Conservation (phyloP, 352 stramenopile species). For the Phytophthora boehmeriae region DNA sequence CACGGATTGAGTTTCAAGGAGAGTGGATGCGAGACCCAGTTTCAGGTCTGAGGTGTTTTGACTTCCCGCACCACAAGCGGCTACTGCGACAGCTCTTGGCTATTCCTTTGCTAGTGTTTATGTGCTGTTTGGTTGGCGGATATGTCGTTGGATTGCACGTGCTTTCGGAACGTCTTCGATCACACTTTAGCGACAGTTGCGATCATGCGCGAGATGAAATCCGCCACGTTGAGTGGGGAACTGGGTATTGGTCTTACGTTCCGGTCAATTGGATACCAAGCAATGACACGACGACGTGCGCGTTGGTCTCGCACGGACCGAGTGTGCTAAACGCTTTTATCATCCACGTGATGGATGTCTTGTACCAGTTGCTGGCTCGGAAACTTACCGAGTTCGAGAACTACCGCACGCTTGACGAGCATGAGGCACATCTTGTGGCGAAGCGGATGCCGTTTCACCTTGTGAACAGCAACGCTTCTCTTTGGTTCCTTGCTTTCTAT, state of each 20-base stretch:
- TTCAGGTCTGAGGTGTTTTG: conserved; percentile 46
- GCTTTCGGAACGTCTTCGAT: conserved; percentile 58
- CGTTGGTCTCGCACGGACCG: conserved; percentile 53
- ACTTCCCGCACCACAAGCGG: conserved; percentile 67
- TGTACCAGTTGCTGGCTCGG: conserved; percentile 66
- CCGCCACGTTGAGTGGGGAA: conserved; percentile 29
- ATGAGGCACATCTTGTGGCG: conserved; percentile 72
- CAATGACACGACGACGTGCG: conserved; percentile 32
- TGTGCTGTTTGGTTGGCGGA: conserved; percentile 58
- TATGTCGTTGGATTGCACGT: conserved; percentile 66
- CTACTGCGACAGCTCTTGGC: conserved; percentile 54
- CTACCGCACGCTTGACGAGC: conserved; percentile 67
- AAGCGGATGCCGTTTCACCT: conserved; percentile 83
- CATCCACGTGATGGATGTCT: conserved; percentile 66
- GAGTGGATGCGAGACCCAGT: conserved; percentile 64
- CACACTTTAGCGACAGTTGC: conserved; percentile 43
- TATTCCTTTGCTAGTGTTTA: conserved; percentile 55
- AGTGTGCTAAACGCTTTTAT: conserved; percentile 70
- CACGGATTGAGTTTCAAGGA: conserved; percentile 50
- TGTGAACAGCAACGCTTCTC: conserved; percentile 76
- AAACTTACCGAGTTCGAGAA: conserved; percentile 80
- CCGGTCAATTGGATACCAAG: conserved; percentile 74
- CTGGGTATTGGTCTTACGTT: conserved; percentile 26
- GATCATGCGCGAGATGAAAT: not conserved
- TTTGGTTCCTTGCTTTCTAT: conserved; percentile 75